Conservation (phyloP, 2,329 filamentous ascomycete species). For the Fusarium torreyae region DNA sequence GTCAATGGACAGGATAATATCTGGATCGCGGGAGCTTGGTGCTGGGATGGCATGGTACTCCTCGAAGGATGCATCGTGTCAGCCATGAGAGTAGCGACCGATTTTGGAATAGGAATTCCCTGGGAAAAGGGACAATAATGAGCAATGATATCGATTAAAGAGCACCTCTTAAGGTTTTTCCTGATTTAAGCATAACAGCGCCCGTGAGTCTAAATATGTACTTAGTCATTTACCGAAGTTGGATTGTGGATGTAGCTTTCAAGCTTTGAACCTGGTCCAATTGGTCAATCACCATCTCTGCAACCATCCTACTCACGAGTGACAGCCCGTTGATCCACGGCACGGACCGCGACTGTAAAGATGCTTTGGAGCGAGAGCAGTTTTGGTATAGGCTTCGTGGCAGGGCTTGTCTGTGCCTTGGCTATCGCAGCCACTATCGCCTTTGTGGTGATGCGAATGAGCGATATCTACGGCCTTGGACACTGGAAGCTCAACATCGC, state of each 20-base stretch:
- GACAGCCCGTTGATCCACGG: conserved; percentile 1
- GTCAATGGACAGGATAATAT: conserved; percentile 68
- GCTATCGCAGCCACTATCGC: conserved; percentile 32
- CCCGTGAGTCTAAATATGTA: neutral
- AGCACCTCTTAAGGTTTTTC: neutral
- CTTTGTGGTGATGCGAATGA: conserved; percentile 45
- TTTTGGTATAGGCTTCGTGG: conserved; percentile 51
- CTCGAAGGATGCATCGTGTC: conserved; percentile 73
- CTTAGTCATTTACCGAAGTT: conserved; percentile 20
- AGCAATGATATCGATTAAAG: conserved; percentile 5
- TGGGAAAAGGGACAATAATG: conserved; percentile 49
- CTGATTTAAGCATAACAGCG: conserved; percentile 2
- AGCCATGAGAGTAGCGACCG: conserved; percentile 68
- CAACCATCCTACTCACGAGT: neutral
- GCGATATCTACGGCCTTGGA: conserved; percentile 64
- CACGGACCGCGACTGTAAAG: conserved; percentile 6
- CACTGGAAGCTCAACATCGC: conserved; percentile 70
- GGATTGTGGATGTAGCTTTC: conserved; percentile 5
- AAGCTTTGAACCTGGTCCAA: neutral
- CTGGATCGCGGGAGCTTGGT: conserved; percentile 72
- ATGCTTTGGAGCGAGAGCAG: conserved; percentile 27
- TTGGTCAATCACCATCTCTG: neutral
- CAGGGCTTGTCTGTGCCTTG: conserved; percentile 45
- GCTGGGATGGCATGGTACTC: conserved; percentile 76
- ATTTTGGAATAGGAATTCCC: conserved; percentile 63